phyloP scores from a whole-genome alignment of 2,329 filamentous ascomycete species.

The Seiridium unicorne region DNA sequence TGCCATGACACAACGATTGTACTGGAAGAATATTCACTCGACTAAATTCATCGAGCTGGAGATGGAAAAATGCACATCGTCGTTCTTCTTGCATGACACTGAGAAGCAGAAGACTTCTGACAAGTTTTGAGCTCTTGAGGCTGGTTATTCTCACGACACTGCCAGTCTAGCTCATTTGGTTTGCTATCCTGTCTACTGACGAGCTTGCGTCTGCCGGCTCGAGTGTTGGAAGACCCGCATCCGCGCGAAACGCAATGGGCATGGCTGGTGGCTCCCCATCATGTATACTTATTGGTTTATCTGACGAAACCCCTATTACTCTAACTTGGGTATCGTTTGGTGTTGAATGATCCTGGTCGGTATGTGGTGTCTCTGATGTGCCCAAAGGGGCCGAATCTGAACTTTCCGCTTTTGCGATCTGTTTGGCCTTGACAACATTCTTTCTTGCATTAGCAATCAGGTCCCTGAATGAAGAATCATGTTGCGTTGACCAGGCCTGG shows the following conservation, averaged over 20 bases:
- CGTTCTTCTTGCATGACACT: too few relatives aligned
- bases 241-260: too few relatives aligned
- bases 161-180: neutral
- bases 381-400: neutral
- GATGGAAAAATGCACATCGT: too few relatives aligned
- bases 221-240: neutral
- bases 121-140: neutral
- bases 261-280: neutral
- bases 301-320: neutral
- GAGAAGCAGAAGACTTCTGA: too few relatives aligned
- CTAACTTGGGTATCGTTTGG: too few relatives aligned
- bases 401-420: constrained; percentile 17
- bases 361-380: neutral
- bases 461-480: constrained; percentile 74
- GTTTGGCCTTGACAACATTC: constrained; percentile 43
- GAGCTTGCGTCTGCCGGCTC: neutral
- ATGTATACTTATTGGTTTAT: neutral
- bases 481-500: constrained; percentile 68
- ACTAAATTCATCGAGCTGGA: too few relatives aligned
- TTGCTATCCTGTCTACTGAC: neutral
- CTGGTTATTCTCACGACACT: too few relatives aligned
- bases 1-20: neutral
- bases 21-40: too few relatives aligned
- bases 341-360: neutral
- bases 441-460: constrained; percentile 74